A percentile compares a stretch with the other conserved stretches of the same genome.
Evolutionary conservation across 2,329 filamentous ascomycete genomes (phyloP).

Genomic region (Cordyceps fumosorosea): DNA sequence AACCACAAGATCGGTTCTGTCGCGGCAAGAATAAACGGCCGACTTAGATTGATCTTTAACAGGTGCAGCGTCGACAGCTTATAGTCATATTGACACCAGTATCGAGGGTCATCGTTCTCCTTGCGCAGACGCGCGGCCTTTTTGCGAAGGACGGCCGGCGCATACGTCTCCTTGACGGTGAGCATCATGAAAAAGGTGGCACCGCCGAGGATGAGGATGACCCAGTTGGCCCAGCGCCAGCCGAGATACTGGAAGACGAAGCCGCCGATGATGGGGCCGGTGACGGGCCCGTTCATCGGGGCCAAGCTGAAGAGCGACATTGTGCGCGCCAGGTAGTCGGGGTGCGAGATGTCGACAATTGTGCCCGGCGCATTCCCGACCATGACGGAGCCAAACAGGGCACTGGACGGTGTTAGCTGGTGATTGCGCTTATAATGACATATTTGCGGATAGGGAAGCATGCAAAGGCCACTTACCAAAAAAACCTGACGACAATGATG

Average conservation of each 20-base stretch:
- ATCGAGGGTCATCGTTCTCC: constrained; percentile 59
- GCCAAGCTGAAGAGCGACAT: constrained; percentile 81
- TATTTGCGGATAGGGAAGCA: neutral
- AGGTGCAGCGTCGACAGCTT: constrained; percentile 53
- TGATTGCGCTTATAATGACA: no score
- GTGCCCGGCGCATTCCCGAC: constrained; percentile 78
- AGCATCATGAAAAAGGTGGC: constrained; percentile 50
- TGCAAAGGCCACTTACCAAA: constrained; percentile 44
- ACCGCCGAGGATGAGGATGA: constrained; percentile 62
- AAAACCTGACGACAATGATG: constrained; percentile 67
- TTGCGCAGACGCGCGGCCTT: constrained; percentile 55
- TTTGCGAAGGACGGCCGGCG: constrained; percentile 58
- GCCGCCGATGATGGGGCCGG: constrained; percentile 54
- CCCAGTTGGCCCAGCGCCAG: constrained; percentile 79
- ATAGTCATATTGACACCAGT: constrained; percentile 70
- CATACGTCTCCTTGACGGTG: constrained; percentile 63
- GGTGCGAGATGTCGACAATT: constrained; percentile 74
- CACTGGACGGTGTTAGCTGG: constrained; percentile 15
- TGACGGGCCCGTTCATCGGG: constrained; percentile 66
- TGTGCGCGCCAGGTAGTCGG: constrained; percentile 72
- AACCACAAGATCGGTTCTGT: constrained; percentile 70
- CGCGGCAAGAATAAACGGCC: constrained; percentile 66
- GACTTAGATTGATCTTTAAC: constrained; percentile 62
- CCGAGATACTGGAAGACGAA: constrained; percentile 62
- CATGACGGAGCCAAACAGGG: constrained; percentile 63